These are phyloP conservation scores for Suillus fuscotomentosus DNA, from an alignment of 768 basidiomycete genomes.

Conservation along the genomic window DNA sequence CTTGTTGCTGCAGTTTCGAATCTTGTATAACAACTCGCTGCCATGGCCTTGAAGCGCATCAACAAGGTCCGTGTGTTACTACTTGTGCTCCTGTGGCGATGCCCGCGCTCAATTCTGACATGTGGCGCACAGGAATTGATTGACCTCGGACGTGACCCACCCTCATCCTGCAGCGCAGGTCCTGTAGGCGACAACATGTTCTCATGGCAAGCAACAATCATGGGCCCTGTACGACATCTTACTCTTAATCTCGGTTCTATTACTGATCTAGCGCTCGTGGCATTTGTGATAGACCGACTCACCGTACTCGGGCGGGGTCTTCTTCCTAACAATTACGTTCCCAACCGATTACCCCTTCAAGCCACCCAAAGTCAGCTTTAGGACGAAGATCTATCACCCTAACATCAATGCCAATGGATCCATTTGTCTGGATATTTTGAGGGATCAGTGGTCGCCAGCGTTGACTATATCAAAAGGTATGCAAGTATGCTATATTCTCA, in stretches of 20 bases:
- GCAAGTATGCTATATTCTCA: conserved; percentile 16
- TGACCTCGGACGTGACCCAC: conserved; percentile 99
- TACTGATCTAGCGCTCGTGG: conserved; percentile 21
- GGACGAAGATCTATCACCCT: conserved; percentile 99
- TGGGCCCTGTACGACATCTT: conserved; percentile 83
- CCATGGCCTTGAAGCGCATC: conserved; percentile 98
- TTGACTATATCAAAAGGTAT: conserved; percentile 98
- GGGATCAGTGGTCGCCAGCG: conserved; percentile 99
- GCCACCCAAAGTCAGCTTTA: conserved; percentile 99
- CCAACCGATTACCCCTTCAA: conserved; percentile 99
- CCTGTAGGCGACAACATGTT: conserved; percentile 98
- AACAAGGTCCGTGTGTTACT: conserved; percentile 72
- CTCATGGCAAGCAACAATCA: conserved; percentile 99
- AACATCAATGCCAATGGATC: conserved; percentile 99
- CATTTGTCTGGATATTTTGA: conserved; percentile 96
- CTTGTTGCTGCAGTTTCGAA: conserved; percentile 15
- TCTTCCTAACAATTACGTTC: conserved; percentile 94
- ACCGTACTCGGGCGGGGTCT: conserved; percentile 98
- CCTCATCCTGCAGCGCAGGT: conserved; percentile 98
- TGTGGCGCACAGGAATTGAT: conserved; percentile 77
- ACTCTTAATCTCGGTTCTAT: conserved; percentile 2
- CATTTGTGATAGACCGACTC: conserved; percentile 74
- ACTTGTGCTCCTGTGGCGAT: conserved; percentile 10
- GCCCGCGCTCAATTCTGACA: conserved; percentile 17
- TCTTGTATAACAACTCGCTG: conserved; percentile 9